These are phyloP conservation scores for Casaregolazyma suthepensis DNA, from an alignment of 1,139 yeast species.

Conservation along the genomic window DNA sequence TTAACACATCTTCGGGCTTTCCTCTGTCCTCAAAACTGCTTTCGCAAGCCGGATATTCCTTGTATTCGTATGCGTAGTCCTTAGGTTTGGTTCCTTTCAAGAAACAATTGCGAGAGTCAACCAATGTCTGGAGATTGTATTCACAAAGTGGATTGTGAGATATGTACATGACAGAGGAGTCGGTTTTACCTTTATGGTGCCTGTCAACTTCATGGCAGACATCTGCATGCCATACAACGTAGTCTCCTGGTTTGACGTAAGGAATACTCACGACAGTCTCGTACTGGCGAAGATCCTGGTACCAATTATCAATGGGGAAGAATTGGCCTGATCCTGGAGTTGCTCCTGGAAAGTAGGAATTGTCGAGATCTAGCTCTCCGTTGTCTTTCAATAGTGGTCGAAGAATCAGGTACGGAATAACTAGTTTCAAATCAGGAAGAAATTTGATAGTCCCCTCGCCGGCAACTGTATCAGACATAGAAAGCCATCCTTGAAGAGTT, in stretches of 20 bases:
- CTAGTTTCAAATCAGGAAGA: constrained; percentile 33
- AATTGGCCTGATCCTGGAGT: constrained; percentile 32
- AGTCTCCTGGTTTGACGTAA: constrained; percentile 32
- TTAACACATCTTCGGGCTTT: constrained; percentile 13
- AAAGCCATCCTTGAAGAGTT: constrained; percentile 47
- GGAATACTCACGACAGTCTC: constrained; percentile 25
- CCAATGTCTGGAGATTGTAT: constrained; percentile 26
- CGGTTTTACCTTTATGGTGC: constrained; percentile 36
- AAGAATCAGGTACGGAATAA: constrained; percentile 41
- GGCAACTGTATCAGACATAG: constrained; percentile 36
- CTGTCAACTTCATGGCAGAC: constrained; percentile 44
- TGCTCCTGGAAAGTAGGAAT: constrained; percentile 28
- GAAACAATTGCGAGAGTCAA: constrained; percentile 31
- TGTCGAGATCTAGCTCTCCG: constrained; percentile 32
- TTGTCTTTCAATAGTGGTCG: constrained; percentile 41
- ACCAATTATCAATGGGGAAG: constrained; percentile 22
- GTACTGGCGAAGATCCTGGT: constrained; percentile 26
- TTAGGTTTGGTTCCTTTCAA: constrained; percentile 29
- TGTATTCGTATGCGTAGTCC: constrained; percentile 31
- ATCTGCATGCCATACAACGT: constrained; percentile 49
- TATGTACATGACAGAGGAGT: constrained; percentile 39
- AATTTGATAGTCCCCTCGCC: constrained; percentile 43
- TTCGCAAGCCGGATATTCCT: constrained; percentile 21
- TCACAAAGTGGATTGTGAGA: constrained; percentile 33
- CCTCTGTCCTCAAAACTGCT: constrained; percentile 12